A percentile compares a stretch with the other conserved stretches of the same genome.
phyloP scores from a whole-genome alignment of 768 basidiomycete species.

The Lactarius psammicola region DNA sequence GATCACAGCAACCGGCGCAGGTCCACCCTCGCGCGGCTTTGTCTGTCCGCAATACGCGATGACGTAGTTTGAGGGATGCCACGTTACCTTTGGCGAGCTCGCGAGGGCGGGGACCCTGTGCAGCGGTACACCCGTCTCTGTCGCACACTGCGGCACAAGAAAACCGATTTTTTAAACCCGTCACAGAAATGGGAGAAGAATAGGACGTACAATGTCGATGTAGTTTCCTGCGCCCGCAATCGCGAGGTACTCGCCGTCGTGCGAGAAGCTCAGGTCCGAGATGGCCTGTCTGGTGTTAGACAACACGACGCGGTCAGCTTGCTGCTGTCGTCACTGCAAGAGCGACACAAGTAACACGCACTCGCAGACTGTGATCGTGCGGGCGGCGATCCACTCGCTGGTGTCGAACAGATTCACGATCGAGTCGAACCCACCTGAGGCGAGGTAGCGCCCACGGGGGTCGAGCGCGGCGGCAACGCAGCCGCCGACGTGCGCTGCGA shows the following conservation, averaged over 20 bases:
- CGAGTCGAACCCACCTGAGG: conserved; percentile 77
- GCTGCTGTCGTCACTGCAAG: background rate
- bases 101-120: conserved; percentile 75
- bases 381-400: conserved; percentile 75
- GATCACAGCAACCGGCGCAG: conserved; percentile 63
- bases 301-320: background rate
- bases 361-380: conserved; percentile 81
- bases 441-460: conserved; percentile 77
- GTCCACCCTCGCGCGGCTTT: conserved; percentile 60
- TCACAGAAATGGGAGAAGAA: background rate
- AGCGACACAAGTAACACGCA: conserved; percentile 40
- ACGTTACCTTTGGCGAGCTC: conserved; percentile 70
- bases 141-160: conserved; percentile 55
- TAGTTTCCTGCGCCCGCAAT: conserved; percentile 70
- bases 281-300: conserved; percentile 55
- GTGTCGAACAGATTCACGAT: conserved; percentile 81
- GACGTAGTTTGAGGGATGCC: conserved; percentile 82
- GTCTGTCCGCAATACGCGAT: conserved; percentile 82
- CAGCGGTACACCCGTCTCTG: conserved; percentile 69
- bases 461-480: conserved; percentile 74
- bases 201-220: conserved; percentile 63
- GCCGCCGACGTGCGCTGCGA: conserved; percentile 78
- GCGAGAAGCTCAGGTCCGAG: conserved; percentile 73
- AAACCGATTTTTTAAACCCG: background rate
- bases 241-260: conserved; percentile 81